Base-by-base conservation (phyloP, 1,284 basidiomycete species). In the Ustilago tritici region DNA sequence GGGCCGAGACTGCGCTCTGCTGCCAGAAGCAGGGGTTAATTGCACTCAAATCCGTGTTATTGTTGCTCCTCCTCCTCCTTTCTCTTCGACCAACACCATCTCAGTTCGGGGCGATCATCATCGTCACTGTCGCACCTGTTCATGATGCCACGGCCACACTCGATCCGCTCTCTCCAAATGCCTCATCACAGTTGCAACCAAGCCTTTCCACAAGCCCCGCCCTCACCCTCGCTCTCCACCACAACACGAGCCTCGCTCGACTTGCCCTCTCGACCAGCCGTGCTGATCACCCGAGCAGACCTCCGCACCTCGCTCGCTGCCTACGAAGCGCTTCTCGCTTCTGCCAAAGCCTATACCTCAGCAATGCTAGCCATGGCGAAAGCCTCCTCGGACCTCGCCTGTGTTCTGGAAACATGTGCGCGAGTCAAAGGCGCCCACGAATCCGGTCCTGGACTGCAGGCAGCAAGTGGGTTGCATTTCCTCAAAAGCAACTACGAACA, bases 401-500 rank as follows among this genome's bases (percentile, higher is more conserved):
- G 93, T 84, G 92, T 84, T 11, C 68, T 86, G 14, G 81, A 86
- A 46, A 77, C 80, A 34, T 85, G 84, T 70, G 80, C 81, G 11
- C 67, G 79, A 5, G 65, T 84, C 56, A 86, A 86, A 61, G 85
- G 85, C 14, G 83, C 83, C 0, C 82, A 85, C 58, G 70, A 78
- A 6, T 74, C 66, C 7, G 83, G 82, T 14, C 65, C 80, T 1
- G 71, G 65, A 10, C 63, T 86, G 47, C 83, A 85, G 49, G 85
- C 84, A 3, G 79, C 82, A 19, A 65, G 71, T 40, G 95, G 95
- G 2, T 88, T 97, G 58, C 94, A 97, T 86, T 93, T 95, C 86
- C 90, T 98, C 76, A 92, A 96, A 82, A 92, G 92, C 62, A 96
- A 96, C 86, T 94, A 96, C 82, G 94, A 93, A 89, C 93, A 95